phyloP scores from a whole-genome alignment of 1,284 basidiomycete species.

The Rhizoctonia solani region DNA sequence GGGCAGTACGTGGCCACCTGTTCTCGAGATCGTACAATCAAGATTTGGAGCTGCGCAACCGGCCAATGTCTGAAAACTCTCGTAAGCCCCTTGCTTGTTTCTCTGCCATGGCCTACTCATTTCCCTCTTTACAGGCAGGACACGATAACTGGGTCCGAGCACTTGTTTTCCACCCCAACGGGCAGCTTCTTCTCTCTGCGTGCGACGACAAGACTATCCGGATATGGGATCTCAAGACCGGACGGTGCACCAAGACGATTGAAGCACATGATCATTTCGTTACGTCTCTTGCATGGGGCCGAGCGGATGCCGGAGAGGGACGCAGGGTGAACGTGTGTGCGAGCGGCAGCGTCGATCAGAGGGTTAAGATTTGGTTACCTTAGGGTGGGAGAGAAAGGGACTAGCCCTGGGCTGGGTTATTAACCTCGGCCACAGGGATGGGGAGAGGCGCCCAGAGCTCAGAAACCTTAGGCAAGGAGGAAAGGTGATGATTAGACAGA shows the following conservation, averaged over 20 bases:
- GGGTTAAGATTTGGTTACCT: conserved; percentile 48
- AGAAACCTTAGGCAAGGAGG: too few species aligned
- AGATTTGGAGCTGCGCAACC: conserved; percentile 80
- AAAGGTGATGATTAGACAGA: neutral
- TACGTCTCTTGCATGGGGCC: conserved; percentile 79
- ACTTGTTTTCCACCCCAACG: conserved; percentile 81
- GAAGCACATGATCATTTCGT: conserved; percentile 86
- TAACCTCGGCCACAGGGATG: too few species aligned
- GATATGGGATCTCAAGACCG: conserved; percentile 83
- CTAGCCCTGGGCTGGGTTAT: too few species aligned
- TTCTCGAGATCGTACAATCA: conserved; percentile 85
- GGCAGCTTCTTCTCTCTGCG: conserved; percentile 83
- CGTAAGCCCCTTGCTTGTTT: conserved; percentile 47
- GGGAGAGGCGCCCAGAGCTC: too few species aligned
- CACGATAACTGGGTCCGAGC: conserved; percentile 88
- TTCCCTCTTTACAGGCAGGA: conserved; percentile 53
- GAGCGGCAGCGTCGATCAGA: conserved; percentile 78
- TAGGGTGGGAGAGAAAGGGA: conserved; percentile 15
- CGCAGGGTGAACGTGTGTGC: conserved; percentile 79
- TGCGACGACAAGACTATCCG: conserved; percentile 91
- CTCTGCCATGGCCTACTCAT: neutral
- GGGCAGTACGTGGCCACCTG: conserved; percentile 76
- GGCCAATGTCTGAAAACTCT: conserved; percentile 75
- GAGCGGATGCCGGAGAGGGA: conserved; percentile 58
- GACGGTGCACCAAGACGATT: conserved; percentile 79